These are phyloP conservation scores for Vitis amurensis DNA, from an alignment of 164 flowering plant genomes.

Conservation along the genomic window DNA sequence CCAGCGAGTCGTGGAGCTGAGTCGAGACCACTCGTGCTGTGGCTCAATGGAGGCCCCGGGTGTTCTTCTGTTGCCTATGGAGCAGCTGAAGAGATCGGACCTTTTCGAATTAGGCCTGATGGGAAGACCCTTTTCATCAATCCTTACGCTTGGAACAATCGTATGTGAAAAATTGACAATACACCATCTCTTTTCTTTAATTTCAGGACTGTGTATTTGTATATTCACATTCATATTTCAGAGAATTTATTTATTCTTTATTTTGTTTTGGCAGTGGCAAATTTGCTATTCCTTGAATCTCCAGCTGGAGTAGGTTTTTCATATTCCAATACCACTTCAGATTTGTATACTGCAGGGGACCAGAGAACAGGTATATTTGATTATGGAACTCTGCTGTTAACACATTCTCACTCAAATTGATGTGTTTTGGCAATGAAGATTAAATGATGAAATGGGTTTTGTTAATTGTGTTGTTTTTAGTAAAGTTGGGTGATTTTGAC, in stretches of 20 bases:
- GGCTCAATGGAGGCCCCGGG: conserved; percentile 99
- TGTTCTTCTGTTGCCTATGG: conserved; percentile 96
- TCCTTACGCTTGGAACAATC: conserved; percentile 84
- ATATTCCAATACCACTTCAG: conserved; percentile 76
- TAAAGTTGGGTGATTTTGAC: conserved; percentile 12
- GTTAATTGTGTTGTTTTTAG: not conserved
- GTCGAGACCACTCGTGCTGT: conserved; percentile 77
- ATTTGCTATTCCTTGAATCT: conserved; percentile 91
- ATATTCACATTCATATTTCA: not conserved
- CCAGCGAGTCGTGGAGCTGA: conserved; percentile 46
- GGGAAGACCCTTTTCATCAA: conserved; percentile 74
- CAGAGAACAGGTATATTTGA: conserved; percentile 66
- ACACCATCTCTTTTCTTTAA: conserved; percentile 2
- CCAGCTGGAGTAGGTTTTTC: conserved; percentile 99
- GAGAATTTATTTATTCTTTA: not conserved
- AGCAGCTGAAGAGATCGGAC: conserved; percentile 90
- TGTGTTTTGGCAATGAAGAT: not conserved
- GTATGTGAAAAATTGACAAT: conserved; percentile 38
- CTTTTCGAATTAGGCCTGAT: conserved; percentile 72
- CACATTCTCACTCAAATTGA: not conserved
- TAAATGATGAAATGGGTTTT: not conserved
- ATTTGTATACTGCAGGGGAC: conserved; percentile 80
- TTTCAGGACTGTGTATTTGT: not conserved
- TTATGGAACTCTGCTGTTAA: not conserved
- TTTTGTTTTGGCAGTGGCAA: conserved; percentile 66